Evolutionary conservation across 1,284 basidiomycete genomes (phyloP), one percentile per base, ranked within the genome.

Genomic region (Sanghuangporus weigelae): DNA sequence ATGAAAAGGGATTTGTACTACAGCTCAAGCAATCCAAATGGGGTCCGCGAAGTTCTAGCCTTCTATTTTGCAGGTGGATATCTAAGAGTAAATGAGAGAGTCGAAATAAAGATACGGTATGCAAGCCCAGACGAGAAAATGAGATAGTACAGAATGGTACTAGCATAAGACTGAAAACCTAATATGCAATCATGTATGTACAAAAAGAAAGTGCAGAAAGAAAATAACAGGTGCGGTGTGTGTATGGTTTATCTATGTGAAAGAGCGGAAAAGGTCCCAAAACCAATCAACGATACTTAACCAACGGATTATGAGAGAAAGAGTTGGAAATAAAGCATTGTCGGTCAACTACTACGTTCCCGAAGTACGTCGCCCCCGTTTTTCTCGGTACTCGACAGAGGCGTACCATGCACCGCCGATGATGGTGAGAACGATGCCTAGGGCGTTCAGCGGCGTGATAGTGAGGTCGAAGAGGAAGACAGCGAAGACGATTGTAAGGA

Each of bases 401-500:
- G 88, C 92, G 71, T 95, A 96, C 82, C 86, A 88, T 19, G 85
- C 92, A 14, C 95, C 94, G 36, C 95, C 95, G 5, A 83, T 67
- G 3, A 97, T 81, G 4, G 95, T 96, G 62, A 96, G 76, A 10
- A 81, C 56, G 65, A 97, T 95, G 1, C 95, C 95, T 38, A 91
- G 68, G 16, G 83, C 85, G 72, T 97, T 97, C 64, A 82, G 82
- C 31, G 81, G 77, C 0, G 89, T 90, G 73, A 97, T 93, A 10
- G 83, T 83, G 56, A 96, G 76, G 72, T 95, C 78, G 76, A 97
- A 97, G 39, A 96, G 81, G 42, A 83, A 69, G 10, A 97, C 92
- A 0, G 94, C 93, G 59, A 90, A 84, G 2, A 95, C 79, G 67
- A 97, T 89, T 1, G 95, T 96, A 66, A 97, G 75, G n/a, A 95